Evolutionary conservation across 108 stramenopile species (phyloP).

Genomic region (Parietichytrium sp.): DNA sequence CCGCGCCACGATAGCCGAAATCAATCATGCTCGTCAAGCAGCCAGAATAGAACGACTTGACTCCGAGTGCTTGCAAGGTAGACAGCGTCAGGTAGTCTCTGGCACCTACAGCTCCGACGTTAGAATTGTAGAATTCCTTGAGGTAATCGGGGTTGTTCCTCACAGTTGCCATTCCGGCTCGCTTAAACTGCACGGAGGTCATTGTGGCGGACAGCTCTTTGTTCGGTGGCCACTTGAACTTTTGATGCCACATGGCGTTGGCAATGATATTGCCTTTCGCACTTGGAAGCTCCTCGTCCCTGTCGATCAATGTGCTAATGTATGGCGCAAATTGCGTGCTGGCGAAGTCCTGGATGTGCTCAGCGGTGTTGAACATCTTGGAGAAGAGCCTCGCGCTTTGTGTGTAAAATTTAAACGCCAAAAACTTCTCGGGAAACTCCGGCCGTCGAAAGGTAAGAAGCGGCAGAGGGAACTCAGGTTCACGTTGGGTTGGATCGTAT

Average conservation of each 20-base stretch:
- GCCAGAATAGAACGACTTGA: background rate
- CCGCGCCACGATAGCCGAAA: too few relatives aligned
- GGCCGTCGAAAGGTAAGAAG: background rate
- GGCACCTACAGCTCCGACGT: background rate
- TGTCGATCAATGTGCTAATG: background rate
- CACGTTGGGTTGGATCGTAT: slow-evolving; percentile 33
- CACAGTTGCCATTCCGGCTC: too few relatives aligned
- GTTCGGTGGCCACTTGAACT: background rate
- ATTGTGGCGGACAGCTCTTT: background rate
- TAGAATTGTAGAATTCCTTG: background rate
- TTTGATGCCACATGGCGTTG: background rate
- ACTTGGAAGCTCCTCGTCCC: background rate
- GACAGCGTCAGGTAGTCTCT: background rate
- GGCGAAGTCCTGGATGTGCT: slow-evolving; percentile 7
- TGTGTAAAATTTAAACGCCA: background rate
- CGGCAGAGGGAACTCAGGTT: background rate
- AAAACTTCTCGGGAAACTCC: background rate
- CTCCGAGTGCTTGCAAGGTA: background rate
- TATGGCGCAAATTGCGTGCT: background rate
- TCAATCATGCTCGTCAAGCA: slow-evolving; percentile 32
- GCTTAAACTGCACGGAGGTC: background rate
- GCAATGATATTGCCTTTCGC: background rate
- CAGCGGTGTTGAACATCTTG: background rate
- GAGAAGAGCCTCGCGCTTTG: too few relatives aligned
- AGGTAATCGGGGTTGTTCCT: too few relatives aligned